phyloP scores from a whole-genome alignment of 768 basidiomycete genomes.

The Leccinellum albellum region DNA sequence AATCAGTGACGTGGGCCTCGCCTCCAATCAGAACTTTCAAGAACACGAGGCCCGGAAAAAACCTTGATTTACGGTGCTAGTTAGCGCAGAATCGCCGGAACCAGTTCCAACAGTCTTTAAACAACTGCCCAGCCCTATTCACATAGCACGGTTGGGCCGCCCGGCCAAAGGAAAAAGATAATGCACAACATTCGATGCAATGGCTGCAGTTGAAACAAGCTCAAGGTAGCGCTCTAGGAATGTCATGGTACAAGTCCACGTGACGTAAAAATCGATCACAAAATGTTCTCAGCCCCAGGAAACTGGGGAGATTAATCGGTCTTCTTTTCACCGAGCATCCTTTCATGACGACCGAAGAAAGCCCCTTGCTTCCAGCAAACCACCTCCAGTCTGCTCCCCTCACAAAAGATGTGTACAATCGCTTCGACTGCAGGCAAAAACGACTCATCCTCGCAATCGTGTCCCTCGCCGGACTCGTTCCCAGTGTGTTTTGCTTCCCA shows the following conservation, averaged over 20 bases:
- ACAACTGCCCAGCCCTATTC: no score
- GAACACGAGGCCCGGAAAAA: no score
- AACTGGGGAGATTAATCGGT: background rate
- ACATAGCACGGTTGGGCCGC: no score
- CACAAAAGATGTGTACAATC: constrained; percentile 45
- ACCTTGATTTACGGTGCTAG: no score
- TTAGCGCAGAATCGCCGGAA: no score
- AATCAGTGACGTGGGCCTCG: no score
- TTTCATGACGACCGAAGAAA: constrained; percentile 29
- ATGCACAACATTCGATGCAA: no score
- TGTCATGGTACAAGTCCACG: background rate
- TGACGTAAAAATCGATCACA: background rate
- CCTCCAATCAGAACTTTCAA: no score
- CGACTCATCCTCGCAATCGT: constrained; percentile 53
- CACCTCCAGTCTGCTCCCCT: constrained; percentile 1
- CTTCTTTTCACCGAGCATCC: background rate
- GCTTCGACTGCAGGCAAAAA: constrained; percentile 55
- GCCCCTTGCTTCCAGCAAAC: constrained; percentile 18
- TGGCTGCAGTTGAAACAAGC: no score
- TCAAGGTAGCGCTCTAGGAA: background rate
- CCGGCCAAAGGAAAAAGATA: background rate
- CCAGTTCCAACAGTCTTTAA: no score
- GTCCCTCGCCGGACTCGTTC: constrained; percentile 59
- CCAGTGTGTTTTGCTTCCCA: constrained; percentile 41
- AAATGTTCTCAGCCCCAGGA: background rate